A percentile compares a stretch with the other conserved stretches of the same genome.
Evolutionary conservation across 805 yeast species (phyloP).

Genomic region (Wickerhamomyces hampshirensis): DNA sequence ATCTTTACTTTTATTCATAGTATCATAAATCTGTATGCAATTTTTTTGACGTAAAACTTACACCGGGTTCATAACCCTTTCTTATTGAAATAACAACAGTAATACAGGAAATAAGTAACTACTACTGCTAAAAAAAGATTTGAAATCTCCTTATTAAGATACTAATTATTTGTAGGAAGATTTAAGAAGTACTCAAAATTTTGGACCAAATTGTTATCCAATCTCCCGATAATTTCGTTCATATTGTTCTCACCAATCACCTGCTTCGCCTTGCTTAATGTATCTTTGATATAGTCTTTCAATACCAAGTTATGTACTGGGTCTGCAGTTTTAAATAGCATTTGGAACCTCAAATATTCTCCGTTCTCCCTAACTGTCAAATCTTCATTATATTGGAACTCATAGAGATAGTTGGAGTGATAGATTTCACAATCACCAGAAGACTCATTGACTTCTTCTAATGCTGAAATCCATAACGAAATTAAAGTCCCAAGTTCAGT

Average conservation of each 20-base stretch:
- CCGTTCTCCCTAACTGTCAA: constrained; percentile 28
- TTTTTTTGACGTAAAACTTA: too few relatives aligned
- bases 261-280: constrained; percentile 11
- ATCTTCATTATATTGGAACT: constrained; percentile 23
- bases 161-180: constrained; percentile 6
- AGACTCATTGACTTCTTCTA: constrained; percentile 73
- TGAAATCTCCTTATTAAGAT: background rate
- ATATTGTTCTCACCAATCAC: constrained; percentile 11
- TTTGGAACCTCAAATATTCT: constrained; percentile 40
- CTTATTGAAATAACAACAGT: too few relatives aligned
- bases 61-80: too few relatives aligned
- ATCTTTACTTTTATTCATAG: too few relatives aligned
- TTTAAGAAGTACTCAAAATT: constrained; percentile 22
- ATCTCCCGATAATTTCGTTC: constrained; percentile 2
- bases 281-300: constrained; percentile 37
- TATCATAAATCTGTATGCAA: too few relatives aligned
- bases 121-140: too few relatives aligned
- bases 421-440: constrained; percentile 54
- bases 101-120: too few relatives aligned
- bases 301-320: constrained; percentile 52
- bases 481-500: constrained; percentile 30
- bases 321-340: constrained; percentile 35
- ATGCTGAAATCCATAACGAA: constrained; percentile 43
- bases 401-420: constrained; percentile 37
- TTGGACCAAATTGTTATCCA: constrained; percentile 19